Base-by-base conservation (phyloP, 257 asterid species). In the Nicotiana tabacum region DNA sequence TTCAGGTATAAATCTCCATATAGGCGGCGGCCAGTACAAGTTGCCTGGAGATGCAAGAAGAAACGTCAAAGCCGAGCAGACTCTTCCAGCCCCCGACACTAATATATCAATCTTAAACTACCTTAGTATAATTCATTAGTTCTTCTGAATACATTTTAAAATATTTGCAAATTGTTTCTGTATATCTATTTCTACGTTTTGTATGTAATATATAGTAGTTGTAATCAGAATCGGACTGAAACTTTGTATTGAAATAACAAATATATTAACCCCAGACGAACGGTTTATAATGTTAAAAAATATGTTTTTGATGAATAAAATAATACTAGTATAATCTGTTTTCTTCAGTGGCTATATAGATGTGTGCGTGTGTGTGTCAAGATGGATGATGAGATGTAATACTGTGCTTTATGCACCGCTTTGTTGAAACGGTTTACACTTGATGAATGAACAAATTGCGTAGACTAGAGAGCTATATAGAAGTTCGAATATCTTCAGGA, bases 41-140 rank as follows among this genome's bases (percentile, higher is more conserved):
- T 90, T 17, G 98, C 97, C 6, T 96, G 98, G 97, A 90, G 97
- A 80, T 91, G 90, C 77, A 86, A 93, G 85, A 90, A 92, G 89
- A 93, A 90, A 82, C 91, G 97, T 69, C 85, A 85, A 55, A 81
- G 87, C 29, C 94, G 92, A 2, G 88, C 86, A 2, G 89, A 90
- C 62, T 83, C 88, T 48, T 83, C 87, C 17, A 84, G 88, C 83
- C 85, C 92, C 10, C 84, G 81, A 10, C 78, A 33, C 77, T 46
- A 86, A 21, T 62, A 43, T 43, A 32, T 58, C 60, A 58, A 12
- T 84, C 39, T 15, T 13, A 46, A 43, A 43, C 48, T 43, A 43
- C 10, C 9, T 43, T 8, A 43, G 10, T 43, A 43, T 43, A 43
- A 43, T 43, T 43, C 48, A 24, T 53, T 46, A 48, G 29, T 48